A percentile compares a stretch with the other conserved stretches of the same genome.
phyloP scores from a whole-genome alignment of 1,284 basidiomycete genomes.

The Tremellales sp. region DNA sequence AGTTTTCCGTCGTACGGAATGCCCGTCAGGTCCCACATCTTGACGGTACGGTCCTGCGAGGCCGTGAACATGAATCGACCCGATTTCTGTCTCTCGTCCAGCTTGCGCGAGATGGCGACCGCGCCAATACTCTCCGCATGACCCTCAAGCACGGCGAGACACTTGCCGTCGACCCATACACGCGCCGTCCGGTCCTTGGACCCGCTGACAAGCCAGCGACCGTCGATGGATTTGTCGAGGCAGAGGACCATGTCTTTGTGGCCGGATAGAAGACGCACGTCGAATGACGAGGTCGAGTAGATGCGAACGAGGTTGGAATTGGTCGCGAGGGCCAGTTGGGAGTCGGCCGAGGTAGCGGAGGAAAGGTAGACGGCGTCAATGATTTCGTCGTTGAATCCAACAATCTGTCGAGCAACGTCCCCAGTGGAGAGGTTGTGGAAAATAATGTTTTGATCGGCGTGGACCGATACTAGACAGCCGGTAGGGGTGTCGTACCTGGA shows the following conservation, averaged over 20 bases:
- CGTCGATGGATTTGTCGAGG: conserved; percentile 65
- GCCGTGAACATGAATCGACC: conserved; percentile 82
- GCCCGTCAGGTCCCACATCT: conserved; percentile 87
- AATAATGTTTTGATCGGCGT: conserved; percentile 95
- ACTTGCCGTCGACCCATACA: conserved; percentile 79
- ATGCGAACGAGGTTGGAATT: conserved; percentile 90
- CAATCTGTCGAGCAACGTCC: conserved; percentile 71
- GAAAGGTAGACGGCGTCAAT: conserved; percentile 77
- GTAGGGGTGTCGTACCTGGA: conserved; percentile 63
- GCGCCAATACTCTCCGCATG: conserved; percentile 94
- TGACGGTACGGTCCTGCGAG: conserved; percentile 94
- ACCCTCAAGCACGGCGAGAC: conserved; percentile 84
- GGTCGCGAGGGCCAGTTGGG: conserved; percentile 85
- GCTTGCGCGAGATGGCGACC: conserved; percentile 66
- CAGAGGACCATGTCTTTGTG: conserved; percentile 90
- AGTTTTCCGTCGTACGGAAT: conserved; percentile 44
- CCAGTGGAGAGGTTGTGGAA: conserved; percentile 70
- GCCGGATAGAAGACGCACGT: conserved; percentile 76
- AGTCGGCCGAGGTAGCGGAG: conserved; percentile 37
- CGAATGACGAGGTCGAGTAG: conserved; percentile 67
- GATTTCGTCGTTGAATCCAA: conserved; percentile 98
- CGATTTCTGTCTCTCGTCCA: conserved; percentile 16
- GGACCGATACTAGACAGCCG: conserved; percentile 75
- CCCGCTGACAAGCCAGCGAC: conserved; percentile 76
- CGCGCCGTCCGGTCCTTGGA: conserved; percentile 88